Evolutionary conservation across 1,284 basidiomycete species (phyloP).

Genomic region (Leccinum griseonigrum): DNA sequence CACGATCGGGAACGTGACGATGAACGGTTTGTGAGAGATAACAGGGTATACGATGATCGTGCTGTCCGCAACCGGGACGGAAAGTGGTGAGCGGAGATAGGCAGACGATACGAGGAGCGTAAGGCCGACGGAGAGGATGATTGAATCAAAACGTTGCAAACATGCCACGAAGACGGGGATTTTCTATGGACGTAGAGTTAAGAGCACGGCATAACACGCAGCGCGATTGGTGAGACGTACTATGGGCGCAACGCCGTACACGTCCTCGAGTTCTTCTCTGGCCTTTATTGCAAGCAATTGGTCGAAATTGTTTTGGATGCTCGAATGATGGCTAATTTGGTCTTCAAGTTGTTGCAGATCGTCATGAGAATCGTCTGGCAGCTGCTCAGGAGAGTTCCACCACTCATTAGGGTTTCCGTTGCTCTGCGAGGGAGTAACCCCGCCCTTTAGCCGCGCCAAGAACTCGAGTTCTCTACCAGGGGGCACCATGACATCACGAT

Average conservation of each 20-base stretch:
- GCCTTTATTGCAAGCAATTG: constrained; percentile 57
- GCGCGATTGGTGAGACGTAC: constrained; percentile 34
- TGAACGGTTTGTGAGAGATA: constrained; percentile 36
- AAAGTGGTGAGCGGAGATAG: constrained; percentile 40
- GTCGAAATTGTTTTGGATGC: constrained; percentile 63
- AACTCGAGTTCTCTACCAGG: constrained; percentile 37
- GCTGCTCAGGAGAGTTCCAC: constrained; percentile 15
- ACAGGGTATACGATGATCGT: constrained; percentile 14
- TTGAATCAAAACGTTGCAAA: constrained; percentile 68
- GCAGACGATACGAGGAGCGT: constrained; percentile 62
- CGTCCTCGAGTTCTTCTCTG: constrained; percentile 69
- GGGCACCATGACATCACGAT: constrained; percentile 62
- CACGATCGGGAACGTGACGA: constrained; percentile 48
- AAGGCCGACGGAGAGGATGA: constrained; percentile 64
- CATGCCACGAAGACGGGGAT: constrained; percentile 76
- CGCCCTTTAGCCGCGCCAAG: constrained; percentile 26
- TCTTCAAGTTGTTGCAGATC: constrained; percentile 24
- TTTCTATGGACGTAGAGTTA: constrained; percentile 38
- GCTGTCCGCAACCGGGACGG: constrained; percentile 21
- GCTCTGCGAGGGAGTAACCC: constrained; percentile 6
- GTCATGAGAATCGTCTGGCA: constrained; percentile 17
- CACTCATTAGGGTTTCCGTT: constrained; percentile 14
- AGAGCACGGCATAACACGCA: background rate
- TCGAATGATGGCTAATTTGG: constrained; percentile 20
- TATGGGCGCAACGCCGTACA: constrained; percentile 71